Conservation (phyloP, 805 yeast genomes). For the Zygosaccharomyces rouxii region DNA sequence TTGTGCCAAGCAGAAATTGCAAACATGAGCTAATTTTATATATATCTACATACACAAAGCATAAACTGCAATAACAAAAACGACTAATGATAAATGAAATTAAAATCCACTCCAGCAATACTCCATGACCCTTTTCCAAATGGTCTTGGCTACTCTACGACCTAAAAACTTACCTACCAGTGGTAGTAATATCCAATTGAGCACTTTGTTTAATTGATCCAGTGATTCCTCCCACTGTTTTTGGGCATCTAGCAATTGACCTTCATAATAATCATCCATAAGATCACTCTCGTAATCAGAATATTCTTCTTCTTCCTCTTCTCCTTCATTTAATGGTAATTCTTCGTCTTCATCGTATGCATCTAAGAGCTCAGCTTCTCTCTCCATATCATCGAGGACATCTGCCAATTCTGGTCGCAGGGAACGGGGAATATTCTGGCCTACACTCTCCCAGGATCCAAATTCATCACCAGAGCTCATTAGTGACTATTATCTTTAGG, state of each 20-base stretch:
- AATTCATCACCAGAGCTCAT: constrained; percentile 5
- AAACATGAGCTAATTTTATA: neutral
- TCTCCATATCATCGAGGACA: constrained; percentile 5
- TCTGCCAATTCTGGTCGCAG: constrained; percentile 7
- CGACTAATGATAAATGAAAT: neutral
- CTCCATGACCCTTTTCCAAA: constrained; percentile 30
- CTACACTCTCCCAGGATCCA: neutral
- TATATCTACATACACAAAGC: neutral
- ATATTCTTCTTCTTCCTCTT: constrained; percentile 13
- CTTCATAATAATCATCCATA: constrained; percentile 21
- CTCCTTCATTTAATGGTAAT: constrained; percentile 8
- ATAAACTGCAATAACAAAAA: neutral
- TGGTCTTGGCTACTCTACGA: constrained; percentile 46
- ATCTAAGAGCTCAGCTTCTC: constrained; percentile 6
- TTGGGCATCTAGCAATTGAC: constrained; percentile 45
- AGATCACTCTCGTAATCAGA: constrained; percentile 12
- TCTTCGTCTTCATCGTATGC: constrained; percentile 6
- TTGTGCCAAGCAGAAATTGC: constrained; percentile 7
- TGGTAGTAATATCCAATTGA: constrained; percentile 60
- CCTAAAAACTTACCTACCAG: constrained; percentile 65
- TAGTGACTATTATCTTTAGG: neutral
- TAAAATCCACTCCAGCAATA: constrained; percentile 17
- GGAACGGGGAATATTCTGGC: neutral
- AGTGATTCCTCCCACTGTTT: constrained; percentile 72
- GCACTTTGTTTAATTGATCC: constrained; percentile 52